Conservation (phyloP, 495 filamentous ascomycete genomes). For the Corynascus novoguineensis region DNA sequence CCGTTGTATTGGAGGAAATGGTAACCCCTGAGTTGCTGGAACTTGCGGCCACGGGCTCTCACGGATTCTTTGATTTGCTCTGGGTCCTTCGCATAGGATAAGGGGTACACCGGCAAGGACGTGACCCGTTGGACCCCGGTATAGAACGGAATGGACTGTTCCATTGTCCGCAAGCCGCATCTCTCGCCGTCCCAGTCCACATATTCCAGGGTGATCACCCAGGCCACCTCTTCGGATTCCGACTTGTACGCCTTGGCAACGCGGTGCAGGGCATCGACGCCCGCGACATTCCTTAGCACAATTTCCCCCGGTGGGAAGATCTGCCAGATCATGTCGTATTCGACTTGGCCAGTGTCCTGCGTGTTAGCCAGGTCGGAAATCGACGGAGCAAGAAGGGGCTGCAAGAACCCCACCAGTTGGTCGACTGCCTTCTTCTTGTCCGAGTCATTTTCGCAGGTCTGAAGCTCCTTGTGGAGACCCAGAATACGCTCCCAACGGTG, state of each 20-base stretch:
- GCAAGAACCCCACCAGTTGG: constrained; percentile 49
- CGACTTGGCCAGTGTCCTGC: constrained; percentile 18
- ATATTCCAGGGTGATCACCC: constrained; percentile 31
- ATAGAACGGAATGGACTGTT: constrained; percentile 39
- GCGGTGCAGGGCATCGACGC: constrained; percentile 19
- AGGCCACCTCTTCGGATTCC: constrained; percentile 6
- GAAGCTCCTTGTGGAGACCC: constrained; percentile 23
- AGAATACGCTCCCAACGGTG: constrained; percentile 53
- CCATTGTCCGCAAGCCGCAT: constrained; percentile 41
- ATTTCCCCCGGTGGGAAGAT: constrained; percentile 32
- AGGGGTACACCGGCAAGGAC: constrained; percentile 46
- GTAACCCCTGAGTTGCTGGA: constrained; percentile 48
- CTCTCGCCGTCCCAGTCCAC: constrained; percentile 54
- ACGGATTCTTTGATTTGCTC: constrained; percentile 31
- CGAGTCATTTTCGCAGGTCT: constrained; percentile 35
- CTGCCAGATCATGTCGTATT: constrained; percentile 26
- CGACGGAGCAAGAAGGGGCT: constrained; percentile 41
- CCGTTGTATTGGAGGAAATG: constrained; percentile 54
- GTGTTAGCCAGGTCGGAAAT: constrained; percentile 35
- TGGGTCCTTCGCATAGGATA: constrained; percentile 44
- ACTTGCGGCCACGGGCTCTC: constrained; percentile 39
- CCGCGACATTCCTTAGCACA: constrained; percentile 21
- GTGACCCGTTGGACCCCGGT: constrained; percentile 47
- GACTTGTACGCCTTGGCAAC: constrained; percentile 10
- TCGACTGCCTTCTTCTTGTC: constrained; percentile 46